Conservation (phyloP, 192 early-diverging fungal genomes). For the Coemansia sp. region DNA sequence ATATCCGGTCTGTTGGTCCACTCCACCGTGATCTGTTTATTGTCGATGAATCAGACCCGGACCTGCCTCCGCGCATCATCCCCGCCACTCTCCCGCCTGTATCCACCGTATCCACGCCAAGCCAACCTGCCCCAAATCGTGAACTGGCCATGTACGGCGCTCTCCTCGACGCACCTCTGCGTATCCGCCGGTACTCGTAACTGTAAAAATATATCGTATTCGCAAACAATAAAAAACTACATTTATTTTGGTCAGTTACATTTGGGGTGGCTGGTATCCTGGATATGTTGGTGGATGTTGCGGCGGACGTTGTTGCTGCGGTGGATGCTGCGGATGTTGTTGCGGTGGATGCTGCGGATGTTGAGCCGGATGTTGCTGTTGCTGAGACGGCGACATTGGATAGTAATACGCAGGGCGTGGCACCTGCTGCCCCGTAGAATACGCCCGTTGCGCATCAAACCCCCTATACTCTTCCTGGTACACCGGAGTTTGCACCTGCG, state of each 20-base stretch:
- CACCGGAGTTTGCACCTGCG: not conserved
- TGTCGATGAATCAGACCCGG: conserved; percentile 22
- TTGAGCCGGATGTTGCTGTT: conserved; percentile 15
- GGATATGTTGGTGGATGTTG: conserved; percentile 1
- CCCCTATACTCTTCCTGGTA: not conserved
- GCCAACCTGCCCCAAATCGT: not conserved
- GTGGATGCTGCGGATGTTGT: no score
- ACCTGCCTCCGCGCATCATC: conserved; percentile 22
- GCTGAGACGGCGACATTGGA: conserved; percentile 7
- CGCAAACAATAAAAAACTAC: not conserved
- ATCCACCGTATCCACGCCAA: not conserved
- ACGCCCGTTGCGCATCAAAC: not conserved
- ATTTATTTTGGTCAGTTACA: conserved; percentile 3
- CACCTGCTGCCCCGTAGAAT: conserved; percentile 3
- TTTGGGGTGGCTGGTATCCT: not conserved
- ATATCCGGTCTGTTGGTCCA: conserved; percentile 15
- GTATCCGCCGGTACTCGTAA: conserved; percentile 30
- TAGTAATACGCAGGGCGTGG: conserved; percentile 9
- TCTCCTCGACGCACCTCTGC: conserved; percentile 30
- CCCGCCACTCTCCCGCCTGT: conserved; percentile 6
- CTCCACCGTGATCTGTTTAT: conserved; percentile 30
- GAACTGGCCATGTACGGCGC: conserved; percentile 33
- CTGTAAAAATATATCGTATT: conserved; percentile 1
- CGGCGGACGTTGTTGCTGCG: not conserved
- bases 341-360: conserved; percentile 9